phyloP scores from a whole-genome alignment of 805 yeast species.

The Candida methanosorbosa region DNA sequence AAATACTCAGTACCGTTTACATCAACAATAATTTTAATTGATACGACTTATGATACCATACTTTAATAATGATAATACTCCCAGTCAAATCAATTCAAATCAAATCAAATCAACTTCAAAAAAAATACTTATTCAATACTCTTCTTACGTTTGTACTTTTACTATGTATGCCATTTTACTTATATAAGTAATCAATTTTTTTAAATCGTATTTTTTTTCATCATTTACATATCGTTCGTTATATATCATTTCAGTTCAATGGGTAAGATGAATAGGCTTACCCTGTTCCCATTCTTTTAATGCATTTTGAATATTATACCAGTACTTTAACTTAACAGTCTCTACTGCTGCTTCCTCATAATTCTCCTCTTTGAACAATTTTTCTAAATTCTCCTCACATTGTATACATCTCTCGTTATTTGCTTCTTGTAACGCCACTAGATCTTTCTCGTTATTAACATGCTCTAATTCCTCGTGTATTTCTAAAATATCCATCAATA shows the following conservation, averaged over 20 bases:
- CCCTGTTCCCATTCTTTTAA: conserved; percentile 76
- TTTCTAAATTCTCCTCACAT: conserved; percentile 35
- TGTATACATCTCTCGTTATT: conserved; percentile 48
- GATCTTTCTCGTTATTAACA: conserved; percentile 49
- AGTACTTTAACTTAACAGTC: conserved; percentile 71
- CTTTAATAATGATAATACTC: no score
- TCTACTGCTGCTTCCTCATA: conserved; percentile 54
- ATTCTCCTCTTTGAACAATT: conserved; percentile 36
- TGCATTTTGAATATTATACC: conserved; percentile 70
- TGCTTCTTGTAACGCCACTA: conserved; percentile 39
- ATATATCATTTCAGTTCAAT: conserved; percentile 28
- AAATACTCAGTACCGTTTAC: no score
- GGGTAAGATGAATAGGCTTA: conserved; percentile 55
- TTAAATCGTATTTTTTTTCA: no score
- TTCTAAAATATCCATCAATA: conserved; percentile 72
- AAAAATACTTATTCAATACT: no score
- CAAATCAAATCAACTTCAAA: no score
- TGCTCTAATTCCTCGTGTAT: conserved; percentile 77
- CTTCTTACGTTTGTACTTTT: no score
- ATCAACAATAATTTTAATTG: no score
- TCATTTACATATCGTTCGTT: no score
- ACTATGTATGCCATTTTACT: no score
- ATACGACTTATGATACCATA: no score
- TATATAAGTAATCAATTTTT: no score
- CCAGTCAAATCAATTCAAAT: no score